These are phyloP conservation scores for Aspergillus tubingensis DNA, from an alignment of 2,329 filamentous ascomycete species.

Conservation along the genomic window DNA sequence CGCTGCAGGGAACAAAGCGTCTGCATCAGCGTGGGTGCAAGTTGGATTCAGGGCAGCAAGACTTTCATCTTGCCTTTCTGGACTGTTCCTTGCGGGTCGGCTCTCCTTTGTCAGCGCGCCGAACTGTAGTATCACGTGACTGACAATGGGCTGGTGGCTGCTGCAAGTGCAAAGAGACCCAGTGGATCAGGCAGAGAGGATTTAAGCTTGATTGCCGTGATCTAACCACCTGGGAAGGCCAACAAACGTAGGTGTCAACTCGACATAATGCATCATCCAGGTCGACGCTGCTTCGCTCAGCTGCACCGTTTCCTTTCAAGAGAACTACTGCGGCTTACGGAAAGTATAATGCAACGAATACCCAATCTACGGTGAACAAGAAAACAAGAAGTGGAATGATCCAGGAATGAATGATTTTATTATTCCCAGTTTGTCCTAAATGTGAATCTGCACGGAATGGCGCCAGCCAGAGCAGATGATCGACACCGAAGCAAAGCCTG, in stretches of 20 bases:
- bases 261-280: neutral
- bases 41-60: neutral
- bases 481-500: neutral
- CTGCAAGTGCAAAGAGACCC: neutral
- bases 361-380: neutral
- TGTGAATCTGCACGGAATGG: neutral
- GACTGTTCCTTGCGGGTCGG: constrained; percentile 2
- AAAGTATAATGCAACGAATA: neutral
- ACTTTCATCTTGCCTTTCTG: neutral
- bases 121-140: neutral
- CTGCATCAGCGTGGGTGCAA: constrained; percentile 18
- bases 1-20: constrained; percentile 16
- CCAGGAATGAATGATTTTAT: constrained; percentile 3
- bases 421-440: neutral
- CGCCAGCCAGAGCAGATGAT: neutral
- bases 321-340: neutral
- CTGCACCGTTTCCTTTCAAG: neutral
- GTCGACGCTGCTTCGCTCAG: neutral
- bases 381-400: neutral
- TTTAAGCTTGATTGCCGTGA: constrained; percentile 1
- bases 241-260: neutral
- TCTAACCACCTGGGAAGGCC: neutral
- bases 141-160: neutral
- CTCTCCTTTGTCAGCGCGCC: constrained; percentile 1
- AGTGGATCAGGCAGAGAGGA: neutral